A percentile compares a stretch with the other conserved stretches of the same genome.
Conservation (phyloP, 768 basidiomycete genomes). For the Tricholoma furcatifolium region DNA sequence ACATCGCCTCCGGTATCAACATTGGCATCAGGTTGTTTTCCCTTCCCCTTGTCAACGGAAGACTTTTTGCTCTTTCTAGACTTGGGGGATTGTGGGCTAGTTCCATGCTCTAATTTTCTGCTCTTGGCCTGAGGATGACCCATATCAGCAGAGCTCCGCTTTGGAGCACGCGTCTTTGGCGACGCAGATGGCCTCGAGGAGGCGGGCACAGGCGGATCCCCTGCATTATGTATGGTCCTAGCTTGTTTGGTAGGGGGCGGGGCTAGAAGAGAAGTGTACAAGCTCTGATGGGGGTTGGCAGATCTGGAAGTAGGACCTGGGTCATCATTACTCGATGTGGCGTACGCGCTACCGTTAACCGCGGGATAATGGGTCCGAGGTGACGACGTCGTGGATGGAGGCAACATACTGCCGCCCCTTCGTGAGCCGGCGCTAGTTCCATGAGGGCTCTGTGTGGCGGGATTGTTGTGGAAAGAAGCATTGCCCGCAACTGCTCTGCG, state of each 20-base stretch:
- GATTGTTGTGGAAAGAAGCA: slow-evolving; percentile 50
- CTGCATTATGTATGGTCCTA: slow-evolving; percentile 74
- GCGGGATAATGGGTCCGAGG: slow-evolving; percentile 45
- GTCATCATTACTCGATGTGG: slow-evolving; percentile 31
- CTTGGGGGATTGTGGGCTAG: slow-evolving; percentile 35
- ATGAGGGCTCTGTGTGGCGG: slow-evolving; percentile 47
- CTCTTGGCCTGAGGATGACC: slow-evolving; percentile 46
- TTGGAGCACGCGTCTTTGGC: slow-evolving; percentile 39
- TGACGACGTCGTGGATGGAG: slow-evolving; percentile 39
- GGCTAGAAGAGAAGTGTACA: slow-evolving; percentile 75
- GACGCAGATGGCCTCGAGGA: slow-evolving; percentile 46
- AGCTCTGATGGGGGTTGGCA: slow-evolving; percentile 48
- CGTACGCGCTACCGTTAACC: slow-evolving; percentile 26
- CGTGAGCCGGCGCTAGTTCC: slow-evolving; percentile 28
- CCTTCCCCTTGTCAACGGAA: slow-evolving; percentile 48
- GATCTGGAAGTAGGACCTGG: slow-evolving; percentile 31
- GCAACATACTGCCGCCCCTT: slow-evolving; percentile 43
- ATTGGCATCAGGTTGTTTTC: slow-evolving; percentile 30
- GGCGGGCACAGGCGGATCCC: slow-evolving; percentile 64
- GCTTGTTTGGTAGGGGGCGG: slow-evolving; percentile 76
- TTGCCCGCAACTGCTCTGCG: slow-evolving; percentile 44
- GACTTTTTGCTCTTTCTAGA: slow-evolving; percentile 42
- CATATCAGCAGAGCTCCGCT: slow-evolving; percentile 46
- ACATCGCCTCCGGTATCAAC: slow-evolving; percentile 53
- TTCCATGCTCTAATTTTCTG: slow-evolving; percentile 27